phyloP scores from a whole-genome alignment of 2,329 filamentous ascomycete species.

The Xylariales sp. region DNA sequence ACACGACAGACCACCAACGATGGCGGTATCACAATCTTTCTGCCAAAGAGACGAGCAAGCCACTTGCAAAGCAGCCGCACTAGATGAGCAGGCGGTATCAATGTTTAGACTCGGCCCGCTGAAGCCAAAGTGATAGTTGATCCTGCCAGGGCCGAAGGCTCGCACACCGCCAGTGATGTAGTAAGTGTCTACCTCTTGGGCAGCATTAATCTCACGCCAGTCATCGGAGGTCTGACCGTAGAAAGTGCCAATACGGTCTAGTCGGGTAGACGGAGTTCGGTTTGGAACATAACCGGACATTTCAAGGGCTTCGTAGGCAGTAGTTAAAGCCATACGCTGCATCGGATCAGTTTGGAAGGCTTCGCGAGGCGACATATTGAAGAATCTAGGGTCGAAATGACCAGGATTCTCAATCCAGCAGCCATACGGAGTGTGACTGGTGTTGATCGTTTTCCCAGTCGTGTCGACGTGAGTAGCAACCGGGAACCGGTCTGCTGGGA shows the following conservation, averaged over 20 bases:
- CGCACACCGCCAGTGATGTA: slow-evolving; percentile 46
- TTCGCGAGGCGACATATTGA: slow-evolving; percentile 82
- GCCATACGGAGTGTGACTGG: slow-evolving; percentile 70
- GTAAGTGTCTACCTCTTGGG: slow-evolving; percentile 59
- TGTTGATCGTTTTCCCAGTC: slow-evolving; percentile 69
- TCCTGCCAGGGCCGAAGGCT: slow-evolving; percentile 47
- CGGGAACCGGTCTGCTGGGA: slow-evolving; percentile 70
- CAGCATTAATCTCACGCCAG: slow-evolving; percentile 70
- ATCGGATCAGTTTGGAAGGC: slow-evolving; percentile 78
- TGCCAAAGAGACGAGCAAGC: slow-evolving; percentile 68
- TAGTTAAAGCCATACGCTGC: slow-evolving; percentile 70
- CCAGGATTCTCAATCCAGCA: slow-evolving; percentile 72
- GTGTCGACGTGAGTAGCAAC: slow-evolving; percentile 66
- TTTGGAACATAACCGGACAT: slow-evolving; percentile 75
- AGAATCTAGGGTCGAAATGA: slow-evolving; percentile 77
- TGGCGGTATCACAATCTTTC: slow-evolving; percentile 75
- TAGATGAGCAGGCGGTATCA: slow-evolving; percentile 37
- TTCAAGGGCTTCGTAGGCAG: slow-evolving; percentile 77
- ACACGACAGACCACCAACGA: slow-evolving; percentile 73
- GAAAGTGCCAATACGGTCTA: slow-evolving; percentile 62
- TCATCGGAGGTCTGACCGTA: slow-evolving; percentile 76
- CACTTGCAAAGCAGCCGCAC: slow-evolving; percentile 32
- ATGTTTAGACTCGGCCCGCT: slow-evolving; percentile 33
- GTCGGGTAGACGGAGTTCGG: slow-evolving; percentile 64
- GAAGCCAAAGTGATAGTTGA: slow-evolving; percentile 40